Conservation (phyloP, 306 rosid species). For the Glycyrrhiza uralensis region DNA sequence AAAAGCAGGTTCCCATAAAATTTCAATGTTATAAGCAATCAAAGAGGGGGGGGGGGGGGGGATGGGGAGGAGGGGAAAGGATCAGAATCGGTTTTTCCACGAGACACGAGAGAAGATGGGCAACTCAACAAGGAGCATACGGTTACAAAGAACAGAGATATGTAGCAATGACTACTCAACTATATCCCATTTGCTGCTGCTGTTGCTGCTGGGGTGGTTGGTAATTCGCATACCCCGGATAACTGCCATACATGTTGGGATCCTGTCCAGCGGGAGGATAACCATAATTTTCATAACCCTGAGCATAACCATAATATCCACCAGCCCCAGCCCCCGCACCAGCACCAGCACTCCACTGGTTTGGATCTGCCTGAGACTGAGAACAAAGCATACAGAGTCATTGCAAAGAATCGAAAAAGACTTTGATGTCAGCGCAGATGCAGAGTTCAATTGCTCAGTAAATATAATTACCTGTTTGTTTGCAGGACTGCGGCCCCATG, state of each 20-base stretch:
- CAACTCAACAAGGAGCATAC: conserved; percentile 9
- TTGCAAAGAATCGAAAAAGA: background rate
- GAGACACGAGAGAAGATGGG: background rate
- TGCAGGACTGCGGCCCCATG: conserved; percentile 99
- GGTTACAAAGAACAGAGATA: conserved; percentile 20
- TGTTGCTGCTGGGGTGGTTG: conserved; percentile 83
- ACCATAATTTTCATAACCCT: conserved; percentile 78
- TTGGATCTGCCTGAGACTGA: conserved; percentile 66
- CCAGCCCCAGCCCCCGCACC: conserved; percentile 31
- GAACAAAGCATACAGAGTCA: background rate
- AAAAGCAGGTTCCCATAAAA: conserved; percentile 16
- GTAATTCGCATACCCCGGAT: conserved; percentile 70
- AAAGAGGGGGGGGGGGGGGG: background rate
- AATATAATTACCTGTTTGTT: conserved; percentile 70
- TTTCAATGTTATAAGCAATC: conserved; percentile 14
- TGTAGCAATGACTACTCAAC: conserved; percentile 29
- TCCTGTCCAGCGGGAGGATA: conserved; percentile 79
- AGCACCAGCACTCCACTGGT: conserved; percentile 63
- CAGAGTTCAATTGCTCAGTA: background rate
- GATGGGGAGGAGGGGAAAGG: background rate
- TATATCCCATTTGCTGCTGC: conserved; percentile 77
- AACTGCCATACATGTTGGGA: conserved; percentile 74
- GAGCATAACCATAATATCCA: conserved; percentile 80
- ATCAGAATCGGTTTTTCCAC: background rate
- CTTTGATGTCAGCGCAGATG: background rate